These are phyloP conservation scores for Fulvia fulva DNA, from an alignment of 2,329 filamentous ascomycete genomes.

Conservation along the genomic window DNA sequence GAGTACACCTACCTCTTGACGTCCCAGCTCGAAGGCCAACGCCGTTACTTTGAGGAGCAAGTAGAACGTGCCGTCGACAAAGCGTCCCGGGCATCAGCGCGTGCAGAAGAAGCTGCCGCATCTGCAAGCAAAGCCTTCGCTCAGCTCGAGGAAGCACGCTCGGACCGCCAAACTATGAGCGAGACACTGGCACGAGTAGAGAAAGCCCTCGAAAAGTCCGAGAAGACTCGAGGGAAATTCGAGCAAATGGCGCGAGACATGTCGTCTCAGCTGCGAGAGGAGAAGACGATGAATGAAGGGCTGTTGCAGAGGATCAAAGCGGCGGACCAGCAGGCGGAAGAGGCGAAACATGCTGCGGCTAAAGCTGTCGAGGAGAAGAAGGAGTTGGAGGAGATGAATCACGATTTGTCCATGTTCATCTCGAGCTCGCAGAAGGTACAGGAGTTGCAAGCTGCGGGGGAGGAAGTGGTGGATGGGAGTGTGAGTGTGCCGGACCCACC, in stretches of 20 bases:
- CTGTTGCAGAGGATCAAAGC: constrained; percentile 78
- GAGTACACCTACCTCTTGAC: constrained; percentile 95
- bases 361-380: constrained; percentile 52
- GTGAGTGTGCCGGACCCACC: constrained; percentile 53
- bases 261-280: constrained; percentile 73
- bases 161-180: constrained; percentile 48
- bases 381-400: constrained; percentile 80
- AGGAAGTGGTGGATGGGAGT: constrained; percentile 65
- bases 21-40: constrained; percentile 86
- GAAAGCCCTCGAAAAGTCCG: constrained; percentile 65
- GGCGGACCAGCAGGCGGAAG: constrained; percentile 55
- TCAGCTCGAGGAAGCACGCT: constrained; percentile 52
- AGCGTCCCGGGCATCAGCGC: constrained; percentile 66
- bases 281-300: constrained; percentile 77
- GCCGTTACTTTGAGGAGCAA: constrained; percentile 90
- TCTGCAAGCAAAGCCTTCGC: constrained; percentile 47
- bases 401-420: constrained; percentile 84
- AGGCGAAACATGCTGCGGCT: constrained; percentile 48
- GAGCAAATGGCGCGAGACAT: constrained; percentile 72
- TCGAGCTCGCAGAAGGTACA: constrained; percentile 76
- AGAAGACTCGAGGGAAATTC: constrained; percentile 65
- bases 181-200: constrained; percentile 67
- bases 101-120: constrained; percentile 59
- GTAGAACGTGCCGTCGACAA: constrained; percentile 87
- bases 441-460: constrained; percentile 56